Conservation (phyloP, 331 rosid species). For the Malus hybrid region DNA sequence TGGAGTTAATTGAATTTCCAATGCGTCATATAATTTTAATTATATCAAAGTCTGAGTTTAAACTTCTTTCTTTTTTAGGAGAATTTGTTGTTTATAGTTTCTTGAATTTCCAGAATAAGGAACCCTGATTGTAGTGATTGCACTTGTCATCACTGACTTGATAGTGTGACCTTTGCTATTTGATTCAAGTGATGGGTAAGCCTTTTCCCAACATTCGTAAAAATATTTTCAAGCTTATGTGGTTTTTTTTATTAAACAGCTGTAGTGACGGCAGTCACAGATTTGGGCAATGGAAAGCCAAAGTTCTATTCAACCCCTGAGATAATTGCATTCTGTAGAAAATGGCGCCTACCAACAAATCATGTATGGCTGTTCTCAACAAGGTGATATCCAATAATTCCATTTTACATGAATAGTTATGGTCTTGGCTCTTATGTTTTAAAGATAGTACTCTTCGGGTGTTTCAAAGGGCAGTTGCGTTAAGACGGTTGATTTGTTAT, state of each 20-base stretch:
- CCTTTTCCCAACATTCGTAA: neutral
- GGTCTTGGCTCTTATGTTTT: neutral
- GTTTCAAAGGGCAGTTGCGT: neutral
- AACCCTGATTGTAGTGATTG: neutral
- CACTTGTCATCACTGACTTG: neutral
- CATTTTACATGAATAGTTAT: neutral
- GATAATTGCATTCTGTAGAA: slow-evolving; percentile 84
- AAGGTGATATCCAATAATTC: slow-evolving; percentile 39
- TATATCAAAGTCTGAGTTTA: too few species aligned
- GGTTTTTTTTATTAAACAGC: slow-evolving; percentile 41
- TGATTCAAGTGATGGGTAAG: neutral
- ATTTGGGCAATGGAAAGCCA: slow-evolving; percentile 85
- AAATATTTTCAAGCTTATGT: neutral
- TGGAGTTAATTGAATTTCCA: neutral
- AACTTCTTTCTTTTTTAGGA: neutral
- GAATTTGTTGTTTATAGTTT: neutral
- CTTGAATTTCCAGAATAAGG: neutral
- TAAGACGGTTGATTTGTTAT: neutral
- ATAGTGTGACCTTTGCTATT: neutral
- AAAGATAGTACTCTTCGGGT: neutral
- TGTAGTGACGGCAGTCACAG: slow-evolving; percentile 98
- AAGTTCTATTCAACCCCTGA: slow-evolving; percentile 90
- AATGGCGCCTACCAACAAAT: slow-evolving; percentile 92
- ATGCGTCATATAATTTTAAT: neutral
- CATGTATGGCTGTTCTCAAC: slow-evolving; percentile 96